Evolutionary conservation across 2,329 filamentous ascomycete genomes (phyloP), one percentile per base, ranked within the genome.

Genomic region (Penicillium sp.): DNA sequence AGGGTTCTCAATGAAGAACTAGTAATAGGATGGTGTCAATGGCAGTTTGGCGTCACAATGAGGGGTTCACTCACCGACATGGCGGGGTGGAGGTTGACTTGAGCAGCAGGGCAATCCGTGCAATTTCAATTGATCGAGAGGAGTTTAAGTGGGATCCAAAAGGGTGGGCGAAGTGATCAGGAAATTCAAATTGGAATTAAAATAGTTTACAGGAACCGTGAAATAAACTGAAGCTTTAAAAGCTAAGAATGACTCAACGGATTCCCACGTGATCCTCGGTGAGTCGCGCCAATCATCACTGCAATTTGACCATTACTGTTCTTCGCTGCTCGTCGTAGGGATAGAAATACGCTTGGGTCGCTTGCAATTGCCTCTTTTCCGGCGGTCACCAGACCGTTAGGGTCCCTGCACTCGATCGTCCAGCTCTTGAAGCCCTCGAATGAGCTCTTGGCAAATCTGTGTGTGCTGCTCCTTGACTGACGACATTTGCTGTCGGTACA

Each of bases 1-100:
- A 64, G 87, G 85, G 73, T 93, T 92, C 68, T 88, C 81, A 64
- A 90, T 88, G 76, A 84, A 89, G 81, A 89, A 91, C 81, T 85
- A 63, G 38, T n/a, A 46, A 31, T 61, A 44, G 60, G 53, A 42
- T 47, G 39, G 42, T 6, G 34, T 52, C 47, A 55, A 56, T 51
- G 34, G 15, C 29, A 23, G 44, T 38, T 36, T 15, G 47, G 34
- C 42, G 42, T 43, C 47, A 24, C 15, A 55, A 55, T 53, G 49
- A 53, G 58, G 49, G 50, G 50, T 43, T 55, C 52, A 69, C 69
- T 70, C 59, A 71, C 69, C 54, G 69, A 69, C 69, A 71, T 71
- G 55, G 62, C 51, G 65, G 63, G 64, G 65, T 56, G 18, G 34
- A 18, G 64, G 65, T 56, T 23, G 29, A 18, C 36, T 15, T 23